Percentiles rank a stretch among this genome's conserved stretches.
Conservation (phyloP, 1,284 basidiomycete species). For the Calocybe gambosa region DNA sequence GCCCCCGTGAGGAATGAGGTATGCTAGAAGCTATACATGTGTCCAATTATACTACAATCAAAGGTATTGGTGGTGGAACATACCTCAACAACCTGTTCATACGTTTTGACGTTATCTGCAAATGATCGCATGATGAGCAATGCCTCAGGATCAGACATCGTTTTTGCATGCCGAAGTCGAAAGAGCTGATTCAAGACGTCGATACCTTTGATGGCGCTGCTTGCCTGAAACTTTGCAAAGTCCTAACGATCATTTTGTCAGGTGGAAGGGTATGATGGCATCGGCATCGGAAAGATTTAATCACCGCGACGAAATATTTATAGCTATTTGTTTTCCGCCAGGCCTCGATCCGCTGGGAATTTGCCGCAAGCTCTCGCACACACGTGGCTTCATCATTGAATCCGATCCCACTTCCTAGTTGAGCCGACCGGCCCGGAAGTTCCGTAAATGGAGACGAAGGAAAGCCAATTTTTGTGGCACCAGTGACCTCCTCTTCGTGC, state of each 20-base stretch:
- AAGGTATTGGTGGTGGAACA: conserved; percentile 18
- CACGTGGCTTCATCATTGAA: conserved; percentile 34
- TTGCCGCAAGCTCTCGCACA: conserved; percentile 32
- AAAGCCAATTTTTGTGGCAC: conserved; percentile 32
- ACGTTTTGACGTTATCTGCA: conserved; percentile 61
- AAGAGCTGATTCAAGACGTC: conserved; percentile 39
- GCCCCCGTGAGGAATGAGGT: conserved; percentile 72
- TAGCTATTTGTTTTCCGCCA: conserved; percentile 41
- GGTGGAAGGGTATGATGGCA: neutral
- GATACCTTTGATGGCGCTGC: conserved; percentile 35
- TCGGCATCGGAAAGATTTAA: conserved; percentile 4
- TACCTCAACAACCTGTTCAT: conserved; percentile 90
- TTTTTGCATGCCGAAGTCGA: conserved; percentile 34
- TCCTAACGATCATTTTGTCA: conserved; percentile 24
- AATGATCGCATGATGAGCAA: conserved; percentile 74
- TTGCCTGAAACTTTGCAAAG: conserved; percentile 30
- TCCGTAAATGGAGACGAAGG: conserved; percentile 30
- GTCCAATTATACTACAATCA: neutral
- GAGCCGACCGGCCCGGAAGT: conserved; percentile 24
- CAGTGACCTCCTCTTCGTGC: conserved; percentile 37
- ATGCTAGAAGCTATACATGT: conserved; percentile 72
- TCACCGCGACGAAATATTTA: conserved; percentile 30
- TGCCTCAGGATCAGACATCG: conserved; percentile 46
- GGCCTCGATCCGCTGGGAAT: conserved; percentile 39
- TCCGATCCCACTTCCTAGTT: conserved; percentile 37